These are phyloP conservation scores for Yamadazyma diddensiae DNA, from an alignment of 1,139 yeast genomes.

Conservation along the genomic window DNA sequence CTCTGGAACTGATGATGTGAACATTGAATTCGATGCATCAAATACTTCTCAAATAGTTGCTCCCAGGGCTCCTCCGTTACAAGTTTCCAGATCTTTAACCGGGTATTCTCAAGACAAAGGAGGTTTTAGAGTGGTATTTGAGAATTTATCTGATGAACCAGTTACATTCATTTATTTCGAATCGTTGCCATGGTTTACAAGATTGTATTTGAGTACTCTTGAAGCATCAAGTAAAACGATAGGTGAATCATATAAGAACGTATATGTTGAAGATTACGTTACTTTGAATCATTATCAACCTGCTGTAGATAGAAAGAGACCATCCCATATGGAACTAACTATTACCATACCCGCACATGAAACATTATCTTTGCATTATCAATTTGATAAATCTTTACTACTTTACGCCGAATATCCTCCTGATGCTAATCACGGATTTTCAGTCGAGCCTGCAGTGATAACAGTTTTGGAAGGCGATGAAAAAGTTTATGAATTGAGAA, in stretches of 20 bases:
- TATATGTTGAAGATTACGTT: conserved; percentile 23
- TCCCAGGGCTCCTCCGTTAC: conserved; percentile 56
- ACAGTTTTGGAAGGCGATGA: conserved; percentile 39
- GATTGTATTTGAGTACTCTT: conserved; percentile 74
- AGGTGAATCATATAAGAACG: conserved; percentile 19
- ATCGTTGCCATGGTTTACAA: conserved; percentile 90
- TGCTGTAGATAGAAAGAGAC: conserved; percentile 75
- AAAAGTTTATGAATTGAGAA: conserved; percentile 59
- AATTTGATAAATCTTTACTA: conserved; percentile 83
- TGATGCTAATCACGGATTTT: conserved; percentile 98
- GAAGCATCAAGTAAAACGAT: conserved; percentile 17
- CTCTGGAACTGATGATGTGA: conserved; percentile 11
- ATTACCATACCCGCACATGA: conserved; percentile 63
- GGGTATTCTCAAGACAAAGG: conserved; percentile 93
- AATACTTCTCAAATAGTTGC: conserved; percentile 35
- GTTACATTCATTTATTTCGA: conserved; percentile 68
- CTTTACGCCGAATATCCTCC: conserved; percentile 95
- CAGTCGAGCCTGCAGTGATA: conserved; percentile 85
- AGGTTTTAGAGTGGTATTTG: conserved; percentile 76
- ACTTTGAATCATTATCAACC: conserved; percentile 65
- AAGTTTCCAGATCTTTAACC: conserved; percentile 80
- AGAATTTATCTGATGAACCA: conserved; percentile 46
- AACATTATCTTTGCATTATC: conserved; percentile 63
- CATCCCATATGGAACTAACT: conserved; percentile 76
- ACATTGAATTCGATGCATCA: conserved; percentile 20